Evolutionary conservation across 257 asterid species (phyloP).

Genomic region (Solanum ossicruentum): DNA sequence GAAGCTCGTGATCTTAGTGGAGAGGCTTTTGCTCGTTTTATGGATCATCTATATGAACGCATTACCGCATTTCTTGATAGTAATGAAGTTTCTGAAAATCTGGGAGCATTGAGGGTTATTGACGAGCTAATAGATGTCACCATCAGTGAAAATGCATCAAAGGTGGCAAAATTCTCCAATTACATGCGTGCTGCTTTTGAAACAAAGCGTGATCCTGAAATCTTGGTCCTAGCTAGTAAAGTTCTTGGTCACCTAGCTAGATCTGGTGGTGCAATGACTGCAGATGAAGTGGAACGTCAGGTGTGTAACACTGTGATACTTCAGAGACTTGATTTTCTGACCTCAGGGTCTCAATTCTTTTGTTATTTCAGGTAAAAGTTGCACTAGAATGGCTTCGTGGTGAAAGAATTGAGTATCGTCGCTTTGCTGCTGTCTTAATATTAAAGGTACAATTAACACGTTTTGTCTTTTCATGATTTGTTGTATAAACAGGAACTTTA

Average conservation of each 20-base stretch:
- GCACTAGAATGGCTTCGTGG: conserved; percentile 97
- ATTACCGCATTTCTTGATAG: conserved; percentile 72
- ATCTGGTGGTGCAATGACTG: conserved; percentile 99
- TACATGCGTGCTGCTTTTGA: conserved; percentile 86
- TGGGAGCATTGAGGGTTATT: conserved; percentile 95
- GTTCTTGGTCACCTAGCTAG: conserved; percentile 97
- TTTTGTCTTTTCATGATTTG: background rate
- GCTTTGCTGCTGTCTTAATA: conserved; percentile 89
- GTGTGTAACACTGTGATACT: conserved; percentile 24
- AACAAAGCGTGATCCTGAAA: conserved; percentile 86
- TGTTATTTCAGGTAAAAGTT: conserved; percentile 51
- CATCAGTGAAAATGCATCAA: conserved; percentile 83
- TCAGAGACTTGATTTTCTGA: background rate
- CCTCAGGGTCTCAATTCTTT: conserved; percentile 10
- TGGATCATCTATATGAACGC: conserved; percentile 85
- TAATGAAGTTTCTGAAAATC: conserved; percentile 74
- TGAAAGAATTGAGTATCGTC: conserved; percentile 88
- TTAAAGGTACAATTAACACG: conserved; percentile 50
- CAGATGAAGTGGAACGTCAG: conserved; percentile 97
- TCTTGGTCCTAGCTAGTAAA: conserved; percentile 75
- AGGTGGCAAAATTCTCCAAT: conserved; percentile 70
- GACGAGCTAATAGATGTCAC: conserved; percentile 92
- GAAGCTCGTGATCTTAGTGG: conserved; percentile 80
- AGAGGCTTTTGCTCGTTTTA: conserved; percentile 78
- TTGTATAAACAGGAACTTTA: conserved; percentile 1